These are phyloP conservation scores for Gentiana dahurica DNA, from an alignment of 257 asterid species.

Conservation along the genomic window DNA sequence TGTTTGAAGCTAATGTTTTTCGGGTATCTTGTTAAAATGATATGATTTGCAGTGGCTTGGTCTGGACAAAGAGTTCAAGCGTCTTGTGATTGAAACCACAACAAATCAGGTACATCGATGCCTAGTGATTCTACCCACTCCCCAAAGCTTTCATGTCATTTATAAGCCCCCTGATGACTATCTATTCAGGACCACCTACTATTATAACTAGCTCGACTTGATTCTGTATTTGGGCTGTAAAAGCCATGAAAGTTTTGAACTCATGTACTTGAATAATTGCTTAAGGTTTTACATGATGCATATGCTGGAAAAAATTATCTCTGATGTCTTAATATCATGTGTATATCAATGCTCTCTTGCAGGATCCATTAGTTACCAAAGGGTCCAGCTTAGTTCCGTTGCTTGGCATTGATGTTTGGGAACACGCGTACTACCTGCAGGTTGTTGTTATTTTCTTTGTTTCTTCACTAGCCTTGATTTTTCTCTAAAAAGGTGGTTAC, in stretches of 20 bases:
- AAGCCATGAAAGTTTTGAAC: not conserved
- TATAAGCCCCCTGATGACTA: no score
- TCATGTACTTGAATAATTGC: not conserved
- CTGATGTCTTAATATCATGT: not conserved
- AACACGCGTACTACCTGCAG: slow-evolving; percentile 85
- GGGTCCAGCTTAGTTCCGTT: slow-evolving; percentile 61
- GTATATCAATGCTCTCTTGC: slow-evolving; percentile 10
- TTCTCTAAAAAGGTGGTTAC: not conserved
- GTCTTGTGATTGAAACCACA: slow-evolving; percentile 59
- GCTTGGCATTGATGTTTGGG: slow-evolving; percentile 80
- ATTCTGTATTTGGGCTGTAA: not conserved
- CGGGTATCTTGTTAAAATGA: not conserved
- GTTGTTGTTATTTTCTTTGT: slow-evolving; percentile 17
- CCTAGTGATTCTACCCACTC: no score
- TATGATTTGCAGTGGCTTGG: slow-evolving; percentile 59
- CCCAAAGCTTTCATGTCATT: no score
- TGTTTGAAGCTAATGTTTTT: slow-evolving; percentile 1
- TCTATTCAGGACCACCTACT: not conserved
- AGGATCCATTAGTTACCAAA: slow-evolving; percentile 75
- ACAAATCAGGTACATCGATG: slow-evolving; percentile 48
- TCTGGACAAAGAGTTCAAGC: slow-evolving; percentile 55
- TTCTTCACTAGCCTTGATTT: slow-evolving; percentile 1
- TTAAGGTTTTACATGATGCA: no score
- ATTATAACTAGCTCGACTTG: not conserved
- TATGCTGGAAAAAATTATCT: not conserved